Base-by-base conservation (phyloP, 192 early-diverging fungal species). In the Mortierella antarctica region DNA sequence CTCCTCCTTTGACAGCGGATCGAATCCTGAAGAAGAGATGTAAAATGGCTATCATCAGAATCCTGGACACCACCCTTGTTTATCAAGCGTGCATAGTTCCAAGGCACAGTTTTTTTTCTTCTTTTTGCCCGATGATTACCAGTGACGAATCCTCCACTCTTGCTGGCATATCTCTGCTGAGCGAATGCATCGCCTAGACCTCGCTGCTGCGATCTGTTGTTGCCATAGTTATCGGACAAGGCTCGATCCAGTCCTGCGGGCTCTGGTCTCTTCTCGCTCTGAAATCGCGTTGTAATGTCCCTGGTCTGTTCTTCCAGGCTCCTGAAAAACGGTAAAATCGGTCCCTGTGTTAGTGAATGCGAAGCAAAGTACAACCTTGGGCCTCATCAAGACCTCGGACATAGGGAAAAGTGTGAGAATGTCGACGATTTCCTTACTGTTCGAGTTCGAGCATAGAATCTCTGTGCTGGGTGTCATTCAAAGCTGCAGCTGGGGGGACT, bases 1-100 rank as follows among this genome's bases (percentile, higher is more conserved):
- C 53, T 80, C 77, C 49, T 71, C 77, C 46, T 67, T 80, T n/a
- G 77, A 72, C 39, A 80, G 42, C 15, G 60, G 64, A 58, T 80
- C 77, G 40, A 80, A 80, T 15, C 77, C 77, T 80, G 53, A 12
- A 5, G 23, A 14, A n/a, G 20, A 1, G 17, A 20, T 66, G 10
- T 12, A 59, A 18, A 49, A n/a, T 14, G 10, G 61, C 31, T n/a
- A 49, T 11, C 23, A 39, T 40, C 11, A 45, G 12, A 40, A 53
- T 20, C 12, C 20, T 18, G 20, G 14, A 9, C 5, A 7, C 57
- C 57, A n/a, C 23, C 31, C 3, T 31, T 31, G 31, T 31, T 31
- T 31, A 31, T 1, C 31, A 31, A 31, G 1, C 31, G 31, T 9
- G 39, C 21, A 41, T 60, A 18, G 14, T 60, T 31, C 31, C 9